These are phyloP conservation scores for Marasmius tenuissimus DNA, from an alignment of 1,284 basidiomycete genomes.

Conservation along the genomic window DNA sequence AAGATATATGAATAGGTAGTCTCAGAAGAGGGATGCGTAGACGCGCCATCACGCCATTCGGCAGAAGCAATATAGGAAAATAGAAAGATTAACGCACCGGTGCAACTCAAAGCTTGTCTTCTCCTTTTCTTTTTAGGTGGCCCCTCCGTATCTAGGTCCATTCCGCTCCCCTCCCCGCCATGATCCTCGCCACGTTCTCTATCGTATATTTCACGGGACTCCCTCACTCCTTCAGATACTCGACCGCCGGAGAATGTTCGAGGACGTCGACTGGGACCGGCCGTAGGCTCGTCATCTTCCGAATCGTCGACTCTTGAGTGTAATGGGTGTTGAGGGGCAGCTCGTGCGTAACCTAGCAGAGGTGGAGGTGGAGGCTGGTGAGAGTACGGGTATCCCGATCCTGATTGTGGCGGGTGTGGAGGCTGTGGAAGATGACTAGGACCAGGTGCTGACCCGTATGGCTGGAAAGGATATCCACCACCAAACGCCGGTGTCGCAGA, in stretches of 20 bases:
- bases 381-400: background rate
- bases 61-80: background rate
- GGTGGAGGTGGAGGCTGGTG: background rate
- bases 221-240: background rate
- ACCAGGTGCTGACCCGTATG: background rate
- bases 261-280: background rate
- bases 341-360: background rate
- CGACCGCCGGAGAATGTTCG: background rate
- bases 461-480: too few species aligned
- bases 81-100: slow-evolving; percentile 6
- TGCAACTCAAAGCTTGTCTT: slow-evolving; percentile 18
- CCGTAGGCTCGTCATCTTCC: background rate
- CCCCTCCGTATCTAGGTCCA: slow-evolving; percentile 8
- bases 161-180: slow-evolving; percentile 4
- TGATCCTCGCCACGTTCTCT: background rate
- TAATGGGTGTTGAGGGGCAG: background rate
- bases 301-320: background rate
- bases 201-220: background rate
- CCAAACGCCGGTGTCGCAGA: too few species aligned
- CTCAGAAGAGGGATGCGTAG: background rate
- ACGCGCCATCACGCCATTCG: background rate
- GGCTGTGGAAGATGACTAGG: background rate
- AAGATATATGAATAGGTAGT: too few species aligned
- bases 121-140: slow-evolving; percentile 20
- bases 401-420: background rate